These are phyloP conservation scores for Clavispora phyllophila DNA, from an alignment of 805 yeast species.

Conservation along the genomic window DNA sequence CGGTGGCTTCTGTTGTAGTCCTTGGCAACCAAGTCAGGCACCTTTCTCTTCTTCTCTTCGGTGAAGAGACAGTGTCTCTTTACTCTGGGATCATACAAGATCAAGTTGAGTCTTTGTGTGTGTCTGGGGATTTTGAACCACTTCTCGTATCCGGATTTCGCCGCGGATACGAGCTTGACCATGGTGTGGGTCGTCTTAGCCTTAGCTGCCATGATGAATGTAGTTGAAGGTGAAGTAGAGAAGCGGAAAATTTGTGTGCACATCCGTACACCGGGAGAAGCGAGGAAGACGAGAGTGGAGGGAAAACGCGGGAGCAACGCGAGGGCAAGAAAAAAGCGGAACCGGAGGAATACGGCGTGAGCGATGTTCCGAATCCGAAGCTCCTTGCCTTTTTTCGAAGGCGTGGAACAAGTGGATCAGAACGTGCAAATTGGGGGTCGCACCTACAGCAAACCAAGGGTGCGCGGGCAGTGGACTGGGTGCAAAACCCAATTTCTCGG, in stretches of 20 bases:
- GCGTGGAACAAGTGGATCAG: too few species aligned
- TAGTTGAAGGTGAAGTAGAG: not conserved
- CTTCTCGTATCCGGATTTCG: constrained; percentile 83
- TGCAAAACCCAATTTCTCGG: too few species aligned
- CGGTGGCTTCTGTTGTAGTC: constrained; percentile 27
- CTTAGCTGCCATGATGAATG: constrained; percentile 24
- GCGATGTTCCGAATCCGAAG: too few species aligned
- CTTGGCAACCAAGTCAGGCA: constrained; percentile 42
- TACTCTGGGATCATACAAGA: constrained; percentile 45
- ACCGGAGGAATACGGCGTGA: too few species aligned
- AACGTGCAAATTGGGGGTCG: not conserved
- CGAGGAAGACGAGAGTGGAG: not conserved
- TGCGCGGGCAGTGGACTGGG: too few species aligned
- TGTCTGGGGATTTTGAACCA: constrained; percentile 79
- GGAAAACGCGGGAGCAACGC: too few species aligned
- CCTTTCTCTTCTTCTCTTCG: constrained; percentile 83
- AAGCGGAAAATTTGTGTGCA: constrained; percentile 2
- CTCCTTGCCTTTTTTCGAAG: too few species aligned
- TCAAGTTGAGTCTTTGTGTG: constrained; percentile 71
- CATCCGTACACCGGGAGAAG: constrained; percentile 1
- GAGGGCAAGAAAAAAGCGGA: not conserved
- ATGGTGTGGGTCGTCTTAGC: constrained; percentile 76
- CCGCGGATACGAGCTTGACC: constrained; percentile 81
- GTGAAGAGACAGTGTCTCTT: constrained; percentile 87
- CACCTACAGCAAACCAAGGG: too few species aligned